Evolutionary conservation across 495 filamentous ascomycete species (phyloP), one percentile per base, ranked within the genome.

Genomic region (Aspergillus campestris): DNA sequence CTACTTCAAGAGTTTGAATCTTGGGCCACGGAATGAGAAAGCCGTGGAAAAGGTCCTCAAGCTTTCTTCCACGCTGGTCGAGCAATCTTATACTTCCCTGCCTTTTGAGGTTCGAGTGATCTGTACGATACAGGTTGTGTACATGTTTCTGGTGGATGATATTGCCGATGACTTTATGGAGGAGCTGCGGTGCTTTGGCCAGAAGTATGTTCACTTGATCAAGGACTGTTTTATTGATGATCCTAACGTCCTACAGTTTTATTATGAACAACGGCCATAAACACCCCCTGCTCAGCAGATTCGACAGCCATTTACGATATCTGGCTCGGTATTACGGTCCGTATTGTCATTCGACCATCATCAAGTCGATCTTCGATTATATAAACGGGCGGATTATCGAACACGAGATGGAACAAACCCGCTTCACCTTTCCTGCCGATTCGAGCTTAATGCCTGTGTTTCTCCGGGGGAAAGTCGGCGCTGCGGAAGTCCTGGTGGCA

Each of bases 121-220:
- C n/a, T 44, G 42, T 12, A 0, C 42, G 2, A 28, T 27, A 3
- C 42, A 35, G 32, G 12, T 34, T n/a, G 4, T 44, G 11, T 36
- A 35, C 13, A 44, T 44, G 32, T 44, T 44, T n/a, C 31, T 44
- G 2, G 32, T 44, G 8, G 42, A 44, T n/a, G 42, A 44, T 35
- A 36, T 35, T 27, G 14, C 42, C 7, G n/a, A 18, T 31, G 15
- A 29, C 5, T 36, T 44, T n/a, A 44, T 44, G 10, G 42, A 44
- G 15, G 42, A 36, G 3, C 18, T 44, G 14, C 31, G 14, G 0
- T 24, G 15, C 9, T 44, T 44, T 28, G 7, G 13, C 1, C 42
- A 44, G 32, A 44, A 44, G 42, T 44, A 27, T 2, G 31, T 31
- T 33, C 13, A 18, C 4, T 24, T 4, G 4, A 24, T 24, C 18